Evolutionary conservation across 371 early-diverging fungal genomes (phyloP), one percentile per base, ranked within the genome.

Genomic region (Phascolomyces articulosus): DNA sequence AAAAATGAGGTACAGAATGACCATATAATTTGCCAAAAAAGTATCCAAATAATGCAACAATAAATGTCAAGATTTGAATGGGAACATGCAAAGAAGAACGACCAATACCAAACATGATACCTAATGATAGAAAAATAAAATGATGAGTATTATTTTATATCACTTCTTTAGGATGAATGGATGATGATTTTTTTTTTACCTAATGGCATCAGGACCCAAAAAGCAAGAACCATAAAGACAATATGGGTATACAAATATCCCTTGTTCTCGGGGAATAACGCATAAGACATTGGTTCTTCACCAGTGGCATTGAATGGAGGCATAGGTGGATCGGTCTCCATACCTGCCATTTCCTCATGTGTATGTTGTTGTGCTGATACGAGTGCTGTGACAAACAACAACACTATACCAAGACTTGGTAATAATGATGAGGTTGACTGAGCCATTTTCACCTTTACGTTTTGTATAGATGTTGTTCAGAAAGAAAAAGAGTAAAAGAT

Each of bases 271-370:
- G 79, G 77, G 31, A 68, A 75, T n/a, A 78, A 56, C 21, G 80
- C 76, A 63, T 82, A 82, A 7, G 80, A 79, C 80, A 82, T 79
- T 41, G 83, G 80, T 29, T 82, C 83, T 24, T 75, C 70, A 4
- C 80, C 83, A 6, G 82, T 79, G 18, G 79, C 60, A 61, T 82
- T 82, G 51, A 82, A 82, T 1, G 70, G 60, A 20, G 78, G 78
- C 49, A 73, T 44, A 23, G 72, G 68, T 9, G 70, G 65, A 16
- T 74, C 78, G 31, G 71, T 70, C n/a, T 61, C 38, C 74, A 72
- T 76, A 41, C 62, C 59, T 24, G 49, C 51, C 51, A 51, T 51
- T 11, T n/a, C 24, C 16, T 47, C 47, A 24, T 51, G 51, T 51
- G 41, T 58, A 62, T 75, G 75, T 4, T 60, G 56, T 47, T 78